A percentile compares a stretch with the other conserved stretches of the same genome.
Conservation (phyloP, 2,329 filamentous ascomycete genomes). For the Microdochium trichocladiopsis region DNA sequence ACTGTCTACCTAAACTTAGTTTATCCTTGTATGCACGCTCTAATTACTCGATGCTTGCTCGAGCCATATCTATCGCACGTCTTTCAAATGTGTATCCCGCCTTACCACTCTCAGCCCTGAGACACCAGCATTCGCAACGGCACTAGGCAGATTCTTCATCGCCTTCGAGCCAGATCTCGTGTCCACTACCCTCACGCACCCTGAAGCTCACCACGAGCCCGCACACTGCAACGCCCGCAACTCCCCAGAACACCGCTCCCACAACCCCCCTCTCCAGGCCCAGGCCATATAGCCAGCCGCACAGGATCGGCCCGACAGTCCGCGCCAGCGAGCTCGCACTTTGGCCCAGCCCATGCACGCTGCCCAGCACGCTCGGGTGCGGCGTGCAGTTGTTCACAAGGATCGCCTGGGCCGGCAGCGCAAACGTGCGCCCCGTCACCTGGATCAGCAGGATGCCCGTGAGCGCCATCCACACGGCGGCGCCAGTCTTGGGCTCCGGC, state of each 20-base stretch:
- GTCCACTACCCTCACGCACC: constrained; percentile 54
- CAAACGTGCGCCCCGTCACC: constrained; percentile 61
- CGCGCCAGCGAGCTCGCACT: constrained; percentile 50
- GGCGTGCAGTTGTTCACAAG: constrained; percentile 41
- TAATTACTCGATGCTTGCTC: too few relatives aligned
- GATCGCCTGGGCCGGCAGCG: constrained; percentile 37
- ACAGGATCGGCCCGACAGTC: constrained; percentile 52
- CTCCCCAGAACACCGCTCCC: constrained; percentile 51
- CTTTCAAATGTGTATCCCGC: too few relatives aligned
- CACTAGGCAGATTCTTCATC: too few relatives aligned
- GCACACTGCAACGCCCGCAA: constrained; percentile 40
- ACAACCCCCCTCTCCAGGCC: constrained; percentile 50
- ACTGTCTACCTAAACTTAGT: too few relatives aligned
- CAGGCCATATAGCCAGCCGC: constrained; percentile 53
- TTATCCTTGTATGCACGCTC: too few relatives aligned
- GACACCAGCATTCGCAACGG: too few relatives aligned
- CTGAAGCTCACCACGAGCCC: constrained; percentile 44
- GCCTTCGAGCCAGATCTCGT: constrained; percentile 58
- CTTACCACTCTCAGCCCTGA: too few relatives aligned
- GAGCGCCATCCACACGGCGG: constrained; percentile 58
- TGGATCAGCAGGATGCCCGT: constrained; percentile 55
- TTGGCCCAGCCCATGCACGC: constrained; percentile 45
- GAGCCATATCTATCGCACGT: too few relatives aligned
- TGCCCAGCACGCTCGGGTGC: constrained; percentile 38
- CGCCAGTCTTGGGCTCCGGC: constrained; percentile 44